Conservation (phyloP, 2,329 filamentous ascomycete species). For the Chalaropsis ovoidea region DNA sequence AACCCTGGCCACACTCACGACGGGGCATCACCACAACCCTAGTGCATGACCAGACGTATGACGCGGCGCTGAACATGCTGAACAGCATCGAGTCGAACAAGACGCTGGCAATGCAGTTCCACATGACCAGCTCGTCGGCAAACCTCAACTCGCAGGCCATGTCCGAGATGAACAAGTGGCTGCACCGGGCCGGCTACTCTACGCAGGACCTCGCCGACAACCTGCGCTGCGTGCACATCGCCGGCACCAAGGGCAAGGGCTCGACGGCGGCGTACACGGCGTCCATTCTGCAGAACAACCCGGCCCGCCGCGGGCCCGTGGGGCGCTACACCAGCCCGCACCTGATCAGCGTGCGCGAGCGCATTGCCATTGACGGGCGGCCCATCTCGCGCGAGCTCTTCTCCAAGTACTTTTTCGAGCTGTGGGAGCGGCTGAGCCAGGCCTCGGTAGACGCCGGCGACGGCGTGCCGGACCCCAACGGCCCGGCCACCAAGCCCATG, state of each 20-base stretch:
- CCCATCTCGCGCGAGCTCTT: slow-evolving; percentile 61
- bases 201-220: slow-evolving; percentile 34
- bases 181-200: slow-evolving; percentile 63
- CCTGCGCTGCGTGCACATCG: slow-evolving; percentile 61
- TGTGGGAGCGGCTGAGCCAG: slow-evolving; percentile 57
- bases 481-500: slow-evolving; percentile 60
- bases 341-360: slow-evolving; percentile 70
- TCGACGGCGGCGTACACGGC: slow-evolving; percentile 78
- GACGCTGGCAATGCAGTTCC: slow-evolving; percentile 47
- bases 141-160: slow-evolving; percentile 61
- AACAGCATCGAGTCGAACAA: slow-evolving; percentile 73
- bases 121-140: slow-evolving; percentile 29
- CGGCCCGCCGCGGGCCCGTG: slow-evolving; percentile 36
- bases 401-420: slow-evolving; percentile 67
- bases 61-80: slow-evolving; percentile 63
- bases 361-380: slow-evolving; percentile 67
- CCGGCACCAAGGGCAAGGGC: slow-evolving; percentile 91
- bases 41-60: slow-evolving; percentile 35
- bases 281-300: slow-evolving; percentile 52
- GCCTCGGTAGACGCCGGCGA: slow-evolving; percentile 33
- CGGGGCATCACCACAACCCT: slow-evolving; percentile 9
- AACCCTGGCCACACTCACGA: neutral
- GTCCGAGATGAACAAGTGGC: slow-evolving; percentile 73
- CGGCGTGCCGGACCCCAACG: slow-evolving; percentile 39
- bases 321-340: slow-evolving; percentile 83